Evolutionary conservation across 2,329 filamentous ascomycete species (phyloP).

Genomic region (Exophiala sp.): DNA sequence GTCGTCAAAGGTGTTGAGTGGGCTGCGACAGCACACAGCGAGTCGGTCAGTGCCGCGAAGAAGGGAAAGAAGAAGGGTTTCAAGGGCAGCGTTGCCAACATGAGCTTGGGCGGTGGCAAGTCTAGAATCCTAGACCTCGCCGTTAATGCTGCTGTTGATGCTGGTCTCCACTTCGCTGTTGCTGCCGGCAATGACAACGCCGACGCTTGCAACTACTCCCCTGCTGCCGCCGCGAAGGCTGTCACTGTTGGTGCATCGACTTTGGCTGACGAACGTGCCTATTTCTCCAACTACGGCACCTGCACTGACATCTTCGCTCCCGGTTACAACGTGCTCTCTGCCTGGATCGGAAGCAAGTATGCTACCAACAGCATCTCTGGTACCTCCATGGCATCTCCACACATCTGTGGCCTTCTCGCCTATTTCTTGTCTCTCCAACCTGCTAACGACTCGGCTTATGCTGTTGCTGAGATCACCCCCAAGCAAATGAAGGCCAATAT

Average conservation of each 20-base stretch:
- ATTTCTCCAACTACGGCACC: constrained; percentile 97
- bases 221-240: constrained; percentile 84
- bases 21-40: constrained; percentile 74
- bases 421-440: constrained; percentile 98
- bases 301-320: constrained; percentile 99
- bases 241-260: constrained; percentile 95
- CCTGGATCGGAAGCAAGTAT: constrained; percentile 95
- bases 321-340: constrained; percentile 93
- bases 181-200: constrained; percentile 98
- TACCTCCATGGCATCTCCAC: constrained; percentile 98
- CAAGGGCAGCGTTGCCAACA: constrained; percentile 99
- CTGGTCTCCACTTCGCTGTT: constrained; percentile 94
- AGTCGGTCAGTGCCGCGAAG: constrained; percentile 76
- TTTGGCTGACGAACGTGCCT: constrained; percentile 90
- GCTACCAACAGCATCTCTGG: constrained; percentile 99
- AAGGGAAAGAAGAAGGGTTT: constrained; percentile 87
- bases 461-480: constrained; percentile 83
- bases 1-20: constrained; percentile 98
- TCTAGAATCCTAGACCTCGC: constrained; percentile 84
- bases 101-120: constrained; percentile 98
- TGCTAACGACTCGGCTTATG: constrained; percentile 81
- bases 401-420: constrained; percentile 92
- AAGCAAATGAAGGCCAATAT: constrained; percentile 90
- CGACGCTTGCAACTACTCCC: constrained; percentile 98
- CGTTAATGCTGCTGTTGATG: constrained; percentile 88